Base-by-base conservation (phyloP, 1,139 yeast species). In the Keqinozyma sinolaborantium region DNA sequence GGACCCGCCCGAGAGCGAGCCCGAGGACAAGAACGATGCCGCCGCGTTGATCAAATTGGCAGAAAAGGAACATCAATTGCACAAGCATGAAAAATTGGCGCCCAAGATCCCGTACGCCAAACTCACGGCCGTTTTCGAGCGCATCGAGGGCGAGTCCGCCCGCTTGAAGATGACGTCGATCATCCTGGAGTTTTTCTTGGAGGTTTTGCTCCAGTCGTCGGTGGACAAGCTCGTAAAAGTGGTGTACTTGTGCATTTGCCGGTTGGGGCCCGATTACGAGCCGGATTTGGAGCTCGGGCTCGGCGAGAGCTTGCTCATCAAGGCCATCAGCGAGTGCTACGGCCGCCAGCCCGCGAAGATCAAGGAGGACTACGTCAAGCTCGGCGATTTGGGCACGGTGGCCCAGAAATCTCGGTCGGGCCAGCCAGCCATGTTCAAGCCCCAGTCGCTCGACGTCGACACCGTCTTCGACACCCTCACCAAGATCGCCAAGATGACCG, bases 261-360 rank as follows among this genome's bases (percentile, higher is more conserved):
- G 94, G 34, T 65, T 92, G 11, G 97, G 97, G 0, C 98, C 98
- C 0, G 98, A 92, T 52, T 92, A 92, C 52, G 96, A 87, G 49
- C 73, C 73, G 0, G 96, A 94, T 25, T 64, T 90, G 39, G 98
- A 92, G 50, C 63, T 92, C 23, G 97, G 98, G 0, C 70, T 92
- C 3, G 99, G 98, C 10, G 98, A 92, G 54, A 79, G 94, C 0
- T 56, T 92, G 12, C 64, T 92, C 25, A 78, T 88, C 50, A 92
- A 90, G 51, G 94, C 98, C 0, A 78, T 92, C 27, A 79, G 90
- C 28, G 96, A 86, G 50, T 79, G 95, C 33, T 90, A 95, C 13
- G 98, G 98, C 1, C 70, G 95, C 37, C 71, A 88, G 0, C 47
- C 77, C 2, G 62, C 78, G 3, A 86, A 82, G 41, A 74, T 92